Conservation (phyloP, 73 alveolate species). For the Diophrys sp. region DNA sequence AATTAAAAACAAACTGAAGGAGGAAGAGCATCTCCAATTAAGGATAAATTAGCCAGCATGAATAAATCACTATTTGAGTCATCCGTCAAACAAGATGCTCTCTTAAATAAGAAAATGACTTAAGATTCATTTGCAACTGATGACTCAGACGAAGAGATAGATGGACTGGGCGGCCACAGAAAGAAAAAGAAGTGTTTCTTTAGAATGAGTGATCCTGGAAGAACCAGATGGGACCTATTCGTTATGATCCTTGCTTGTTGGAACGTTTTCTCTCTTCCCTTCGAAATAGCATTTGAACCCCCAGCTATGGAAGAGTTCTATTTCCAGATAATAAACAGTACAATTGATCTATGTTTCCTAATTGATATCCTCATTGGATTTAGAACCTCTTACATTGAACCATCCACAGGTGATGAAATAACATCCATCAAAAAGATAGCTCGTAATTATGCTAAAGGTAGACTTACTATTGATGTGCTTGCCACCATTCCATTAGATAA, state of each 20-base stretch:
- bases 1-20: too few species aligned
- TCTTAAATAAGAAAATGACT: too few species aligned
- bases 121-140: too few species aligned
- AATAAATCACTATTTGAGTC: too few species aligned
- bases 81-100: too few species aligned
- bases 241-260: slow-evolving; percentile 6
- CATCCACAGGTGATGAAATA: slow-evolving; percentile 42
- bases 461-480: slow-evolving; percentile 36
- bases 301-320: neutral
- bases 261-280: slow-evolving; percentile 8
- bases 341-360: slow-evolving; percentile 18
- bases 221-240: slow-evolving; percentile 14
- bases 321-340: neutral
- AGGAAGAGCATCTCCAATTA: too few species aligned
- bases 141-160: too few species aligned
- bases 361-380: slow-evolving; percentile 37
- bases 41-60: too few species aligned
- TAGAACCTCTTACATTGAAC: slow-evolving; percentile 44
- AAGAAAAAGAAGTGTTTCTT: too few species aligned
- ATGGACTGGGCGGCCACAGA: too few species aligned
- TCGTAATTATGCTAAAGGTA: slow-evolving; percentile 8
- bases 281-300: slow-evolving; percentile 8
- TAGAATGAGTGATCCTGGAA: neutral
- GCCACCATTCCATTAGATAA: slow-evolving; percentile 49
- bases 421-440: slow-evolving; percentile 27